Conservation (phyloP, 176 grass and related monocot genomes). For the Sorghum bicolor region DNA sequence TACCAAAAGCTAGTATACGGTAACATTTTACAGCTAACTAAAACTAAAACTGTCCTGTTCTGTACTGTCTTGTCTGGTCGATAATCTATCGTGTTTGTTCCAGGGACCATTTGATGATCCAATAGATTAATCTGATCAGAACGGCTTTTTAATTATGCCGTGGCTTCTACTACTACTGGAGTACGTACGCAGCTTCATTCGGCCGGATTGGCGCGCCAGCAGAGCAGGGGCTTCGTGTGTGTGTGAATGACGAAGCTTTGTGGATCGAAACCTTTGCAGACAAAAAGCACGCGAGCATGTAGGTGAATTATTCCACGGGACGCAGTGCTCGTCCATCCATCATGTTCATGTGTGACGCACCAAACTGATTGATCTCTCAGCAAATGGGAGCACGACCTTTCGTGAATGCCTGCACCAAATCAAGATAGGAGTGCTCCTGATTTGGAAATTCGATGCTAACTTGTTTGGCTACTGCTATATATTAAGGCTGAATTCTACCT, state of each 20-base stretch:
- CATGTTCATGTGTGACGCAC: background rate
- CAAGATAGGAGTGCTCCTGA: background rate
- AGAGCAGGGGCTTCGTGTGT: background rate
- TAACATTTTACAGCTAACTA: slow-evolving; percentile 35
- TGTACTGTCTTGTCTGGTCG: background rate
- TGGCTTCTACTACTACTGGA: background rate
- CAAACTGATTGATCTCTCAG: background rate
- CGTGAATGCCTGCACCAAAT: background rate
- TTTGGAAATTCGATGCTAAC: background rate
- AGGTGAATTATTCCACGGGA: background rate
- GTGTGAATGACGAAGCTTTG: background rate
- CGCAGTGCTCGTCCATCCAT: background rate
- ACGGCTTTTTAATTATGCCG: background rate
- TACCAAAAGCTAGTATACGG: background rate
- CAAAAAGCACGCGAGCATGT: background rate
- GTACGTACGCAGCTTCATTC: background rate
- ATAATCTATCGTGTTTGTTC: background rate
- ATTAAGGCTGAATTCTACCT: no score
- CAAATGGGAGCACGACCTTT: background rate
- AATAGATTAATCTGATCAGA: slow-evolving; percentile 13
- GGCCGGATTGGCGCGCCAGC: slow-evolving; percentile 5
- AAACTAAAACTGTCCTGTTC: background rate
- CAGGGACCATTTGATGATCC: slow-evolving; percentile 23
- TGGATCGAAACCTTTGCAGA: background rate
- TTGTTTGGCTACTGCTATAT: background rate